Evolutionary conservation across 768 basidiomycete genomes (phyloP).

Genomic region (Naganishia onofrii): DNA sequence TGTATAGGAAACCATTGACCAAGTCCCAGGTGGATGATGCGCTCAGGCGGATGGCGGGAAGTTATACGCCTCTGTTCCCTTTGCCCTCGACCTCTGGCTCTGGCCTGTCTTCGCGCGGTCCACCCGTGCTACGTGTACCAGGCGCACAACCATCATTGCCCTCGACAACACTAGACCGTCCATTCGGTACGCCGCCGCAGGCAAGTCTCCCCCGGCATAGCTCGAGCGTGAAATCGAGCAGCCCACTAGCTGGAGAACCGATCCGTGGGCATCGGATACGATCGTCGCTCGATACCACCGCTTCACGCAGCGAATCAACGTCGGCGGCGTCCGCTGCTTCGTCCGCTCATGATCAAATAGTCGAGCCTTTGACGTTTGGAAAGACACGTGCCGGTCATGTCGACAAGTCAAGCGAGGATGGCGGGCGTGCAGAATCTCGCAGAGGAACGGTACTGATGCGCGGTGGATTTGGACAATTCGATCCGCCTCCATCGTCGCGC

Average conservation of each 20-base stretch:
- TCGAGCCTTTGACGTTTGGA: conserved; percentile 18
- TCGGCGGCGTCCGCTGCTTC: conserved; percentile 13
- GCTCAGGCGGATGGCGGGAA: conserved; percentile 43
- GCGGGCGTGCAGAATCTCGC: conserved; percentile 13
- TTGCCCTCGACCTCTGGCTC: conserved; percentile 1
- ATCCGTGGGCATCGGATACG: conserved; percentile 12
- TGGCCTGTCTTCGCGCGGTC: not conserved
- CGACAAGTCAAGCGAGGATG: not conserved
- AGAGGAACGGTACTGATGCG: conserved; percentile 22
- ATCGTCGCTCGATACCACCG: conserved; percentile 4
- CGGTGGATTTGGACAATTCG: conserved; percentile 27
- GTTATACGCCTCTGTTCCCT: conserved; percentile 36
- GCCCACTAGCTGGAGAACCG: conserved; percentile 28
- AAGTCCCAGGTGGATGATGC: conserved; percentile 44
- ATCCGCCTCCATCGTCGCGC: not conserved
- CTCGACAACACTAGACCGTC: not conserved
- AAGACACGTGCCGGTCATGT: not conserved
- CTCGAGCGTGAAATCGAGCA: conserved; percentile 32
- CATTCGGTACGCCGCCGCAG: not conserved
- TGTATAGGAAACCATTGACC: conserved; percentile 42
- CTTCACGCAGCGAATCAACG: conserved; percentile 11
- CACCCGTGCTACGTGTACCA: not conserved
- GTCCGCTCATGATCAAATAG: not conserved
- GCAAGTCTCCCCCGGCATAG: not conserved
- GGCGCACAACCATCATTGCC: not conserved